Base-by-base conservation (phyloP, 257 asterid genomes). In the Solanum habrochaites region DNA sequence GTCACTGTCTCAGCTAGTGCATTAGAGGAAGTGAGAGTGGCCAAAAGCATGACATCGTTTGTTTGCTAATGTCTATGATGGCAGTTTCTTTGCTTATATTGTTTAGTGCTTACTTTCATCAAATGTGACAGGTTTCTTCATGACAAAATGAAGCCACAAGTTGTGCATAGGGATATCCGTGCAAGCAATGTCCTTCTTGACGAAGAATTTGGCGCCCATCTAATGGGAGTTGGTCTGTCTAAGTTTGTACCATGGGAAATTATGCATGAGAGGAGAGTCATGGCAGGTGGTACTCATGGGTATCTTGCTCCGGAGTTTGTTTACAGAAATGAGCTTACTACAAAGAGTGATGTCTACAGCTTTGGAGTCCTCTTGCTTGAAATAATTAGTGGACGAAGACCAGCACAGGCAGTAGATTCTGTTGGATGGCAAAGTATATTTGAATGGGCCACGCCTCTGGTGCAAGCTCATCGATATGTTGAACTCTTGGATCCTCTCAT, bases 271-370 rank as follows among this genome's bases (percentile, higher is more conserved):
- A 92, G 98, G 92, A 89, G 98, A 86, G 98, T 97, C 39, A 93
- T 97, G 95, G 98, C 99, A 6, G 99, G 99, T 29, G 99, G 99
- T 87, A 97, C 98, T 83, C 98, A 97, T 87, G 99, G 99, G 42
- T 95, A 97, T 88, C 99, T 94, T 88, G 99, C 99, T 85, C 99
- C 99, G 0, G 99, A 97, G 86, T 97, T 95, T 25, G 99, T 97
- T 35, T 97, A 97, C 86, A 91, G 96, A 91, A 97, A 97, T 27
- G 99, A 97, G 93, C 97, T 95, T 21, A 97, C 99, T 3, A 97
- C 99, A 81, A 97, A 95, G 91, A 97, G 99, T 49, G 99, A 97
- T 69, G 99, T 97, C n/a, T 97, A 97, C 93, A 97, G 99, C 94
- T 97, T 97, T 47, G 99, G 99, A 6, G 99, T 95, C 66, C 98